Conservation (phyloP, 2,329 filamentous ascomycete species). For the Neobulgaria alba region DNA sequence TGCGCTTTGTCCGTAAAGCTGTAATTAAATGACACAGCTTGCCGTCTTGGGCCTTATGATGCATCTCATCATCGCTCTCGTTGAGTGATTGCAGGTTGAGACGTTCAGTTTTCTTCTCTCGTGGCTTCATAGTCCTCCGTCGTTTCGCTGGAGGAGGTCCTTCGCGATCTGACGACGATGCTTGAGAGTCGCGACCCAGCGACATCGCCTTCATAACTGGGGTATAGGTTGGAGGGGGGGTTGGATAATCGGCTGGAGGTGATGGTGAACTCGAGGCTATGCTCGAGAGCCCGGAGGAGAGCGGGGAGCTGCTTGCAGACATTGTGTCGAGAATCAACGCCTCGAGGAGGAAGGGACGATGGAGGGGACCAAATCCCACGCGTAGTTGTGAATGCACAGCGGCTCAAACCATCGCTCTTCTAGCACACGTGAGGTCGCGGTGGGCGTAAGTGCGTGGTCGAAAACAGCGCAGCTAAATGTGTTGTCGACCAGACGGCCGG, state of each 20-base stretch:
- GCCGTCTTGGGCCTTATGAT: conserved; percentile 44
- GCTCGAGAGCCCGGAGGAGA: conserved; percentile 29
- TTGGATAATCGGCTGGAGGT: conserved; percentile 25
- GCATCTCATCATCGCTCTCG: conserved; percentile 37
- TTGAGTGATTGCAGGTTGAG: conserved; percentile 57
- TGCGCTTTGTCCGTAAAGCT: conserved; percentile 78
- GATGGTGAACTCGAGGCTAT: conserved; percentile 30
- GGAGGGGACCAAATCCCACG: too few relatives aligned
- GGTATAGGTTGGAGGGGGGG: conserved; percentile 22
- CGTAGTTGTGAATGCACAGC: too few relatives aligned
- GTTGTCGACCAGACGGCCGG: too few relatives aligned
- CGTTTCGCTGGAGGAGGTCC: conserved; percentile 67
- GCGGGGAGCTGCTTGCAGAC: conserved; percentile 13
- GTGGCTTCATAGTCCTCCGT: conserved; percentile 55
- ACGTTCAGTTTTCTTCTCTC: conserved; percentile 70
- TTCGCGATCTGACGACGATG: conserved; percentile 32
- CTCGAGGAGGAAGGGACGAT: too few relatives aligned
- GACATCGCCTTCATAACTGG: conserved; percentile 18
- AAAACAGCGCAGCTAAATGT: too few relatives aligned
- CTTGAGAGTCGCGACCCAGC: conserved; percentile 15
- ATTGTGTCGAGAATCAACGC: conserved; percentile 11
- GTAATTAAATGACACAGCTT: conserved; percentile 64
- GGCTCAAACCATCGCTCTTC: too few relatives aligned
- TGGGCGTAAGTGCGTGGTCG: too few relatives aligned
- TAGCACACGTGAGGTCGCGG: too few relatives aligned